A percentile compares a stretch with the other conserved stretches of the same genome.
phyloP scores from a whole-genome alignment of 495 filamentous ascomycete genomes.

The Viridothelium virens region DNA sequence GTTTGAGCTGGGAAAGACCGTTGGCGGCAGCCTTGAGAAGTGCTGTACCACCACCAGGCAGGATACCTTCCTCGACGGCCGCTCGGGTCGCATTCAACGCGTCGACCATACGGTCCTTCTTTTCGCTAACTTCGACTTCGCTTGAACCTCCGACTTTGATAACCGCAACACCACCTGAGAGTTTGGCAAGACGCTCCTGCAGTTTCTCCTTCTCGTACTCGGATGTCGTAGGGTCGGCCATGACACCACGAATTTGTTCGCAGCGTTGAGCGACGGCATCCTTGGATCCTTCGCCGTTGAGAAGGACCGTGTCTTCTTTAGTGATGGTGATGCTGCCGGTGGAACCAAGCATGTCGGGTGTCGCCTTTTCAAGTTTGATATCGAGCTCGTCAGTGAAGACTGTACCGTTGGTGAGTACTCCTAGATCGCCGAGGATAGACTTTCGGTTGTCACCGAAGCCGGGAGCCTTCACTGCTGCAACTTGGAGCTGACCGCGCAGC shows the following conservation, averaged over 20 bases:
- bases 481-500: constrained; percentile 97
- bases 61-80: constrained; percentile 96
- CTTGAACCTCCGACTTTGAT: constrained; percentile 98
- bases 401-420: constrained; percentile 87
- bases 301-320: constrained; percentile 98
- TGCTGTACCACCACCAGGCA: constrained; percentile 95
- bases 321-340: constrained; percentile 99
- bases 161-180: constrained; percentile 96
- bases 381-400: constrained; percentile 98
- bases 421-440: constrained; percentile 94
- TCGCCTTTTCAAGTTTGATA: constrained; percentile 97
- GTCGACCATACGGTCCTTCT: constrained; percentile 99
- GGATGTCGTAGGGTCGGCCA: constrained; percentile 83
- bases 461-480: constrained; percentile 96
- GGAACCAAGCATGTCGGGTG: constrained; percentile 88
- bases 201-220: constrained; percentile 99
- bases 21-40: constrained; percentile 94
- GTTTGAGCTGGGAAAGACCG: constrained; percentile 70
- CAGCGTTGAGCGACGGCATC: constrained; percentile 89
- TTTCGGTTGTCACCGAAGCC: constrained; percentile 99
- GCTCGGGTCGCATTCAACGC: constrained; percentile 97
- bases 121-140: constrained; percentile 97
- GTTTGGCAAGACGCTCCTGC: constrained; percentile 97
- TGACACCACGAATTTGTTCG: constrained; percentile 97
- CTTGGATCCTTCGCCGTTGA: constrained; percentile 96